Conservation (phyloP, 1,139 yeast species). For the Saccharomyces hybrid region DNA sequence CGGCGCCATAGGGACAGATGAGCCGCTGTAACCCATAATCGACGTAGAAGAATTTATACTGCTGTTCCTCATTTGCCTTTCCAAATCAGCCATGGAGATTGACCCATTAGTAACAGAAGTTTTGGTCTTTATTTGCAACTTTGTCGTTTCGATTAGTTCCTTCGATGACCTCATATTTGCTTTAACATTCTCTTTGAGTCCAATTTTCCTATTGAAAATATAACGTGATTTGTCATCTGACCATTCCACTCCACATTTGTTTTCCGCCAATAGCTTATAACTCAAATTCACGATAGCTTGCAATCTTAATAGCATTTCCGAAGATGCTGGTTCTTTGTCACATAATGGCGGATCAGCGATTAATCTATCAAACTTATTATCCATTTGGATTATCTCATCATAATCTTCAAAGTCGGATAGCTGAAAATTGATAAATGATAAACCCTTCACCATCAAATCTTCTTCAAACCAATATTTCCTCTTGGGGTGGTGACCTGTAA, state of each 20-base stretch:
- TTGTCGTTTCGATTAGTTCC: conserved; percentile 6
- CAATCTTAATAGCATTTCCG: conserved; percentile 35
- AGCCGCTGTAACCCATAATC: conserved; percentile 28
- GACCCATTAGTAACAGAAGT: not conserved
- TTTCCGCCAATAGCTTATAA: conserved; percentile 29
- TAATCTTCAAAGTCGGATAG: conserved; percentile 54
- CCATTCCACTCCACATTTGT: conserved; percentile 33
- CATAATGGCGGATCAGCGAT: conserved; percentile 23
- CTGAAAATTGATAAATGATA: conserved; percentile 44
- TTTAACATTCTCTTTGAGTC: not conserved
- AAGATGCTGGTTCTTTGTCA: conserved; percentile 22
- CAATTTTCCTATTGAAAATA: conserved; percentile 8
- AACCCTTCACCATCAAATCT: conserved; percentile 57
- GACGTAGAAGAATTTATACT: not conserved
- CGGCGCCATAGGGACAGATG: conserved; percentile 29
- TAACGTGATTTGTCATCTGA: conserved; percentile 18
- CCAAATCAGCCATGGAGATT: not conserved
- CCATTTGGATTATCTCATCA: conserved; percentile 28
- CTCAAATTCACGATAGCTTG: conserved; percentile 35
- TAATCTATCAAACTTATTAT: conserved; percentile 27
- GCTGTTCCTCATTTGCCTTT: not conserved
- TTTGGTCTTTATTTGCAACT: conserved; percentile 3
- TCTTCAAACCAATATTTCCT: conserved; percentile 53
- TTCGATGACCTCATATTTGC: not conserved
- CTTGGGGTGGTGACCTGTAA: conserved; percentile 30